These are phyloP conservation scores for Jacaranda mimosifolia DNA, from an alignment of 257 asterid species.

Conservation along the genomic window DNA sequence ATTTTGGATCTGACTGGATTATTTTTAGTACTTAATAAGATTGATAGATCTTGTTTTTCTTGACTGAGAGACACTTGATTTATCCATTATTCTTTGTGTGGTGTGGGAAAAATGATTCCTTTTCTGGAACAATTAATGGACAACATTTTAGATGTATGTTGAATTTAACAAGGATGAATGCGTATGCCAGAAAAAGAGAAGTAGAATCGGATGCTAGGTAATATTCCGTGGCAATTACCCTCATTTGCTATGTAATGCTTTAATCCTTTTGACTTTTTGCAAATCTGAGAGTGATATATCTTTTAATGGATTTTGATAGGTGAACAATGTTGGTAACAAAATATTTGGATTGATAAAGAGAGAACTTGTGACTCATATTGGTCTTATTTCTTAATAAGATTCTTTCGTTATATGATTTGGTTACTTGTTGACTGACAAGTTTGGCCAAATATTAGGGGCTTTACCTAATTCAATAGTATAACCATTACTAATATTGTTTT, in stretches of 20 bases:
- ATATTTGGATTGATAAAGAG: no score
- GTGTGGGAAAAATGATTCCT: background rate
- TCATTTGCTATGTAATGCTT: background rate
- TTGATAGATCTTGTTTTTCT: slow-evolving; percentile 28
- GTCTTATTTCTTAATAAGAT: slow-evolving; percentile 18
- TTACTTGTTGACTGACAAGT: background rate
- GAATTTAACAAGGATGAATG: background rate
- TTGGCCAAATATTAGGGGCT: background rate
- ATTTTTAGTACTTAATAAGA: background rate
- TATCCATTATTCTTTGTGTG: background rate
- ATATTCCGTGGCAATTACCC: background rate
- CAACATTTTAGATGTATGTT: background rate
- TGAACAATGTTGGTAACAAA: background rate
- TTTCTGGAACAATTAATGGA: background rate
- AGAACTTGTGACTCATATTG: background rate
- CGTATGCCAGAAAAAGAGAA: background rate
- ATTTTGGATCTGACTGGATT: slow-evolving; percentile 40
- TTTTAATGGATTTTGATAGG: background rate
- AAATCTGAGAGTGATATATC: slow-evolving; percentile 17
- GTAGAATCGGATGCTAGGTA: background rate
- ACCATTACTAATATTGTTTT: background rate
- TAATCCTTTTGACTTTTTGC: background rate
- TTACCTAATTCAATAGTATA: background rate
- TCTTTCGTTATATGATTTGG: slow-evolving; percentile 5
- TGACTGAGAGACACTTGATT: slow-evolving; percentile 20